These are phyloP conservation scores for Vitis vinifera DNA, from an alignment of 164 flowering plant species.

Conservation along the genomic window DNA sequence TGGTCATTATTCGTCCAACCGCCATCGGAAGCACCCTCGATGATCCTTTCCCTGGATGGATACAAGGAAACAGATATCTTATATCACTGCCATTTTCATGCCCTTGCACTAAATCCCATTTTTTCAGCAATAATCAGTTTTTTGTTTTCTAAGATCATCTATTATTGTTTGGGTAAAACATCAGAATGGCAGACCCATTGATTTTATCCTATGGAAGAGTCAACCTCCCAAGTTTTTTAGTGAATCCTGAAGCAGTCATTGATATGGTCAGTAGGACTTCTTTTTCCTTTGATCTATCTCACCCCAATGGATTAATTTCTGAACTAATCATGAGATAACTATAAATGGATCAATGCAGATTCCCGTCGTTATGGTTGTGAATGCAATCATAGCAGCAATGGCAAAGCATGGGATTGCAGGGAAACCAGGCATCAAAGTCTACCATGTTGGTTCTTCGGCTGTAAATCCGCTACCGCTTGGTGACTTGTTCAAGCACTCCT, in stretches of 20 bases:
- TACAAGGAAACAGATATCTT: conserved; percentile 8
- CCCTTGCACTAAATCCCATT: too few species aligned
- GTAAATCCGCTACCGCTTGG: conserved; percentile 6
- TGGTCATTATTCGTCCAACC: conserved; percentile 14
- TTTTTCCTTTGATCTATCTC: background rate
- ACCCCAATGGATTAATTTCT: background rate
- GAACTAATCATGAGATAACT: background rate
- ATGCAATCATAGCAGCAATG: conserved; percentile 21
- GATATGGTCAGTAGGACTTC: background rate
- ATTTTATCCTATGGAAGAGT: background rate
- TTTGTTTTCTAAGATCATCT: too few species aligned
- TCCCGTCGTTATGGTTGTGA: conserved; percentile 20
- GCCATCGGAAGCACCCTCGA: conserved; percentile 8
- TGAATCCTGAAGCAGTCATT: background rate
- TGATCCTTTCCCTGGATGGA: conserved; percentile 18
- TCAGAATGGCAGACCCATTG: background rate
- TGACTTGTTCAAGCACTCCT: background rate
- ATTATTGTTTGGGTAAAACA: background rate
- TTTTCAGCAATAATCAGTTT: too few species aligned
- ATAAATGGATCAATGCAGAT: background rate
- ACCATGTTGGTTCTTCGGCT: conserved; percentile 13
- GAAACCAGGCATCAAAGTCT: conserved; percentile 7
- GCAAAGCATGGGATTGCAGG: conserved; percentile 16
- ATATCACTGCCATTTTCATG: too few species aligned
- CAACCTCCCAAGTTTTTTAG: background rate